Conservation (phyloP, 345 rosid species). For the Adansonia digitata region DNA sequence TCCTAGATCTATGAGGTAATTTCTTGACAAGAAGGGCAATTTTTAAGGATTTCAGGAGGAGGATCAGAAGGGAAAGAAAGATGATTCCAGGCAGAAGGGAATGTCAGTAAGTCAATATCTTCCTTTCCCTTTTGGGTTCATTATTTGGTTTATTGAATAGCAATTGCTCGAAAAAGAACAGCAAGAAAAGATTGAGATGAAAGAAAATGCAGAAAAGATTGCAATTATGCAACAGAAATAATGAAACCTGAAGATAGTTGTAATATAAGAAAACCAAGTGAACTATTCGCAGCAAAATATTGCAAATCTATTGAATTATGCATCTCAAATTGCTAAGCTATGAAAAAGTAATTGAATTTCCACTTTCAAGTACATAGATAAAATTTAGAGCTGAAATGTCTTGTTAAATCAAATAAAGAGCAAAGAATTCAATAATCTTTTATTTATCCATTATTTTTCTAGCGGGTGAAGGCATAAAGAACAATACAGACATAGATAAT, state of each 20-base stretch:
- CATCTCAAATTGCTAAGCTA: slow-evolving; percentile 7
- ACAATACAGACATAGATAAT: background rate
- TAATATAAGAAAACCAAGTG: background rate
- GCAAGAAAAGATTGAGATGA: slow-evolving; percentile 50
- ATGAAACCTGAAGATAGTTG: slow-evolving; percentile 36
- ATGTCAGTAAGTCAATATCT: slow-evolving; percentile 49
- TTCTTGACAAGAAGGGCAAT: slow-evolving; percentile 79
- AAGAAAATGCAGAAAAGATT: slow-evolving; percentile 47
- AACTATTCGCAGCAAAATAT: background rate
- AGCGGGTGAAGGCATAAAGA: background rate
- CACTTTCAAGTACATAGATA: background rate
- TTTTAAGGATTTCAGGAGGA: slow-evolving; percentile 46
- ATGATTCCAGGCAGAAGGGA: slow-evolving; percentile 68
- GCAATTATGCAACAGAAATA: slow-evolving; percentile 39
- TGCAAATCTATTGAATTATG: slow-evolving; percentile 10
- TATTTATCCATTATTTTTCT: background rate
- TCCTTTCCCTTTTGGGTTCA: slow-evolving; percentile 22
- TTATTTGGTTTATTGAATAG: slow-evolving; percentile 23
- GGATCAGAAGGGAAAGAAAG: slow-evolving; percentile 36
- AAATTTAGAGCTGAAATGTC: background rate
- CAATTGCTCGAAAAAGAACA: slow-evolving; percentile 40
- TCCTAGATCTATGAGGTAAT: slow-evolving; percentile 77
- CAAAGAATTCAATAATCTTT: too few species aligned
- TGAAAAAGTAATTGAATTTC: background rate
- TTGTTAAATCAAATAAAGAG: background rate